Base-by-base conservation (phyloP, 371 early-diverging fungal species). In the Blakeslea trispora region DNA sequence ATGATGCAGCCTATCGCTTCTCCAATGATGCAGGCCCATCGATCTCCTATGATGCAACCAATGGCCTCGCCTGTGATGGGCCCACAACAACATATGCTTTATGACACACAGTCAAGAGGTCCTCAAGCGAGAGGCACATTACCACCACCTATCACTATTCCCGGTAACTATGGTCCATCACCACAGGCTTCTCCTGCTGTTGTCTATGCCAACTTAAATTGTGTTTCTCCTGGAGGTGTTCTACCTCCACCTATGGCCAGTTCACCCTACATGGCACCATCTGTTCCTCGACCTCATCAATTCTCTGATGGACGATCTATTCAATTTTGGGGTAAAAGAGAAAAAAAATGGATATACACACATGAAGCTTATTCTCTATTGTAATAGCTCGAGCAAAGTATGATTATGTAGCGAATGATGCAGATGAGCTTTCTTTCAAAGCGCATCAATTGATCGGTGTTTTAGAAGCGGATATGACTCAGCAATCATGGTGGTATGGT, bases 241-340 rank as follows among this genome's bases (percentile, higher is more conserved):
- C 28, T 58, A 1, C 64, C 64, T 13, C 50, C 58, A 5, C 45
- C 53, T 34, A 39, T n/a, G 28, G 13, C 32, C 22, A 18, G 31
- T 28, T 18, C 34, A 43, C 40, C 18, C 45, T n/a, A 21, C 21
- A 14, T 43, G 10, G 22, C 13, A 13, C 35, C 15, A 53, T n/a
- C 31, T 7, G 42, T 40, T 14, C 24, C 58, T 44, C 50, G 50
- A n/a, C 69, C 69, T 22, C 15, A 24, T 13, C 44, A 61, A 8
- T 61, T 65, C 23, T 55, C 66, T 4, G 74, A 77, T 51, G 72
- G 73, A n/a, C 53, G 61, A 32, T 66, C 69, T 1, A 60, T 77
- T 22, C 43, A 61, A 40, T 67, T 61, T 45, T 74, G 74, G 77
- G 74, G 77, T 71, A 69, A 74, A 45, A 10, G 48, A 37, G 17